Conservation (phyloP, 2,329 filamentous ascomycete genomes). For the Atkinsonella hypoxylon region DNA sequence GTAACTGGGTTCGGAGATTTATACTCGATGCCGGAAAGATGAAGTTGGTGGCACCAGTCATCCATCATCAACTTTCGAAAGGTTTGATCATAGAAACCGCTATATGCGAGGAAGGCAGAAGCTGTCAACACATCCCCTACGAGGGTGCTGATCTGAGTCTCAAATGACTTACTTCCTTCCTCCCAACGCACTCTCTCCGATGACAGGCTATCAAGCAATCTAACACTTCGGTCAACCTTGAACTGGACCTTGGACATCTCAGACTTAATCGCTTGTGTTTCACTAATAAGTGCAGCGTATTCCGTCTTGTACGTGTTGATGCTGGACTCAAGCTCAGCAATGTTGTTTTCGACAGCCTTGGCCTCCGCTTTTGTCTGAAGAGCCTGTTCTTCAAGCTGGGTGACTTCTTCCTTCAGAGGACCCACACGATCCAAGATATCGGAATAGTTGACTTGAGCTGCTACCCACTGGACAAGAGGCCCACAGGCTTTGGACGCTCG, state of each 20-base stretch:
- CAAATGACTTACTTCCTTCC: constrained; percentile 93
- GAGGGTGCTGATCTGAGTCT: constrained; percentile 92
- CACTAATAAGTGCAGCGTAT: constrained; percentile 89
- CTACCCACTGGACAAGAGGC: constrained; percentile 91
- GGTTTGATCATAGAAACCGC: constrained; percentile 92
- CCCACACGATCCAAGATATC: constrained; percentile 91
- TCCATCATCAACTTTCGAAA: constrained; percentile 97
- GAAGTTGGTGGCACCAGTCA: constrained; percentile 90
- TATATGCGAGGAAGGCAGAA: constrained; percentile 94
- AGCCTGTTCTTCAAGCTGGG: constrained; percentile 74
- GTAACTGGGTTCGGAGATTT: constrained; percentile 91
- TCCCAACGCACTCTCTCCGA: constrained; percentile 93
- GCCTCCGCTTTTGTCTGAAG: constrained; percentile 89
- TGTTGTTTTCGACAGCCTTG: constrained; percentile 79
- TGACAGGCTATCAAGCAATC: constrained; percentile 85
- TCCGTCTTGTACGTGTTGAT: constrained; percentile 94
- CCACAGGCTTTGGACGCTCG: constrained; percentile 94
- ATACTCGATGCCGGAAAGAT: constrained; percentile 83
- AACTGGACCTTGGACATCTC: constrained; percentile 96
- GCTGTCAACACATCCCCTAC: constrained; percentile 92
- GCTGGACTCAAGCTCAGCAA: constrained; percentile 71
- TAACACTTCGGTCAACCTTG: constrained; percentile 94
- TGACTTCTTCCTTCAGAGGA: constrained; percentile 81
- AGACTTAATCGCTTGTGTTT: constrained; percentile 91
- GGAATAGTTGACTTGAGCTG: constrained; percentile 95